Evolutionary conservation across 352 stramenopile genomes (phyloP).

Genomic region (Globisporangium radiosum): DNA sequence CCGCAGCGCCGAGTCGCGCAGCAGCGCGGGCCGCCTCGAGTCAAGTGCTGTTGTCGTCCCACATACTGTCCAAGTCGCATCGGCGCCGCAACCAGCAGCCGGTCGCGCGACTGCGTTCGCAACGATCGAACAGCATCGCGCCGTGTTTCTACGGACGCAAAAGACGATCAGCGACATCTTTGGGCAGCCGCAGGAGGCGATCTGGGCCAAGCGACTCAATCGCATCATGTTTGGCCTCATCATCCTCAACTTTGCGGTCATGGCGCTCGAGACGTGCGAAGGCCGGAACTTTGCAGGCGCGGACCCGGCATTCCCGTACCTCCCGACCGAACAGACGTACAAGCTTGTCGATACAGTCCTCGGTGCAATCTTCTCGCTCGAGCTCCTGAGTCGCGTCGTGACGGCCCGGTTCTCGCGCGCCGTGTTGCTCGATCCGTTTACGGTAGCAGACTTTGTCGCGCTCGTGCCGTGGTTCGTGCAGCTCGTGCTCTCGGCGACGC

Average conservation of each 20-base stretch:
- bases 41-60: not conserved
- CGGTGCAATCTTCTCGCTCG: conserved; percentile 44
- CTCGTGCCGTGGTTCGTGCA: conserved; percentile 54
- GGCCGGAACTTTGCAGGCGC: conserved; percentile 42
- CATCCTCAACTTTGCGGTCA: conserved; percentile 31
- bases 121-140: conserved; percentile 10
- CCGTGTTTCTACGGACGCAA: conserved; percentile 19
- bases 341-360: conserved; percentile 30
- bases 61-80: conserved; percentile 14
- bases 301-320: conserved; percentile 49
- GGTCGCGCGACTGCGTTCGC: not conserved
- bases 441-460: conserved; percentile 46
- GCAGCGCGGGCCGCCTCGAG: not conserved
- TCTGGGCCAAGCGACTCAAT: conserved; percentile 30
- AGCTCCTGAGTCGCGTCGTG: conserved; percentile 35
- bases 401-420: conserved; percentile 18
- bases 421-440: conserved; percentile 32
- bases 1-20: not conserved
- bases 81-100: not conserved
- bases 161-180: conserved; percentile 39
- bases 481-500: conserved; percentile 13
- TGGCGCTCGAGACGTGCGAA: conserved; percentile 63
- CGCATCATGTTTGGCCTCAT: conserved; percentile 47
- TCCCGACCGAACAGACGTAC: conserved; percentile 34
- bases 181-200: conserved; percentile 24